Conservation (phyloP, 2,329 filamentous ascomycete species). For the Fusarium nematophilum region DNA sequence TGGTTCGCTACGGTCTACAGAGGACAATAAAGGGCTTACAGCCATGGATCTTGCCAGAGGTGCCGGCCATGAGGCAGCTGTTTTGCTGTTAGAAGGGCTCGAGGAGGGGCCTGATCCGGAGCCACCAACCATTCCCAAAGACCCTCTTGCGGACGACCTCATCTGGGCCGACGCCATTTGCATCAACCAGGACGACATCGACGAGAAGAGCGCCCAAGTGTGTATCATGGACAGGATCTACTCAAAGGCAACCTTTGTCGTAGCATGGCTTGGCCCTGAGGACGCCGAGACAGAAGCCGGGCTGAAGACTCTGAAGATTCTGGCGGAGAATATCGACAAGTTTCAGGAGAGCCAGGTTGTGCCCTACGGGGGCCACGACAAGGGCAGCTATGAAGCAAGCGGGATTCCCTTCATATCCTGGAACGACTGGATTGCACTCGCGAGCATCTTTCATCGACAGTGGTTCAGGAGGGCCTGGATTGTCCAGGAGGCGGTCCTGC, state of each 20-base stretch:
- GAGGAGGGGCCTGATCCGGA: no score
- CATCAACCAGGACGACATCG: slow-evolving; percentile 43
- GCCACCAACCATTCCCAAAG: slow-evolving; percentile 19
- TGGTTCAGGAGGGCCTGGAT: slow-evolving; percentile 47
- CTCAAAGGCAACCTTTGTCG: slow-evolving; percentile 34
- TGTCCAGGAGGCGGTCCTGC: slow-evolving; percentile 43
- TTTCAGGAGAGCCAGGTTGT: slow-evolving; percentile 35
- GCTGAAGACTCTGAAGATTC: slow-evolving; percentile 19
- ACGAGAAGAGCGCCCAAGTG: slow-evolving; percentile 44
- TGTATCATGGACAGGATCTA: slow-evolving; percentile 47
- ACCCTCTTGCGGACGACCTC: slow-evolving; percentile 12
- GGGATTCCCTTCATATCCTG: slow-evolving; percentile 32
- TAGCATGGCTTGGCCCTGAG: slow-evolving; percentile 44
- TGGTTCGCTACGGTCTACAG: no score
- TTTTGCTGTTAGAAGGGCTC: no score
- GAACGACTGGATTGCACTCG: slow-evolving; percentile 34
- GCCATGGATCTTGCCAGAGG: no score
- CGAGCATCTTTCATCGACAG: slow-evolving; percentile 39
- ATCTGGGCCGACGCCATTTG: slow-evolving; percentile 48
- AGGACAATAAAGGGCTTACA: no score
- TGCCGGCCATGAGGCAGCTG: no score
- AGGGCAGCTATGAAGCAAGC: slow-evolving; percentile 30
- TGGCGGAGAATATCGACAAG: slow-evolving; percentile 18
- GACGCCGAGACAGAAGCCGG: slow-evolving; percentile 29
- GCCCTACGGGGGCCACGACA: slow-evolving; percentile 35